A percentile compares a stretch with the other conserved stretches of the same genome.
phyloP scores from a whole-genome alignment of 495 filamentous ascomycete genomes.

The Usnea hakonensis region DNA sequence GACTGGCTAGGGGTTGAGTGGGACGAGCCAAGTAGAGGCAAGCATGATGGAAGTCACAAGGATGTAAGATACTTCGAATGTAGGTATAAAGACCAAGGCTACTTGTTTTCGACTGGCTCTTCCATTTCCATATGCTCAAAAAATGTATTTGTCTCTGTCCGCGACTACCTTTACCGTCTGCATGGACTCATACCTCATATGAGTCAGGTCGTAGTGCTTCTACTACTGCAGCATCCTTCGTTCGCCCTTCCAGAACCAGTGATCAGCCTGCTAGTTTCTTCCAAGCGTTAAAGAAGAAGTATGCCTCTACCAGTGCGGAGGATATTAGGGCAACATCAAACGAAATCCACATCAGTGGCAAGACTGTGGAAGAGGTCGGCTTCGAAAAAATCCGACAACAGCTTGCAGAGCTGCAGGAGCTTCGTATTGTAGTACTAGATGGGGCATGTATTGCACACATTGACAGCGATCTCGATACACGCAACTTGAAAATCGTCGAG shows the following conservation, averaged over 20 bases:
- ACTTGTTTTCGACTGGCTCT: not conserved
- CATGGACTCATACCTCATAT: not conserved
- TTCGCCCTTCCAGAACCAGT: constrained; percentile 63
- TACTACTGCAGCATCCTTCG: constrained; percentile 71
- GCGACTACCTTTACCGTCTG: constrained; percentile 12
- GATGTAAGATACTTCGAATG: constrained; percentile 79
- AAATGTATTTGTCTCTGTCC: not conserved
- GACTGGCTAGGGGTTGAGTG: constrained; percentile 95
- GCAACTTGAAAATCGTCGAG: constrained; percentile 56
- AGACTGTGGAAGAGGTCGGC: constrained; percentile 88
- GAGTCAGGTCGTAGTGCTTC: constrained; percentile 54
- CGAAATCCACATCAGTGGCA: constrained; percentile 65
- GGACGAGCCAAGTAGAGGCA: constrained; percentile 79
- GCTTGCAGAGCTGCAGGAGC: constrained; percentile 66
- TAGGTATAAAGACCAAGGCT: constrained; percentile 31
- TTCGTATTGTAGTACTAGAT: constrained; percentile 77
- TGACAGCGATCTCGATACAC: constrained; percentile 1
- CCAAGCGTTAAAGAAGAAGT: constrained; percentile 74
- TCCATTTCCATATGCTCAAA: not conserved
- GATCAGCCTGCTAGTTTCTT: constrained; percentile 66
- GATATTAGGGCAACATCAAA: constrained; percentile 26
- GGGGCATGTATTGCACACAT: constrained; percentile 51
- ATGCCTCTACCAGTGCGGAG: constrained; percentile 48
- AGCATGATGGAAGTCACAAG: constrained; percentile 78
- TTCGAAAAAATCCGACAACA: constrained; percentile 86